Conservation (phyloP, 352 stramenopile species). For the Paralagenidium karlingii region DNA sequence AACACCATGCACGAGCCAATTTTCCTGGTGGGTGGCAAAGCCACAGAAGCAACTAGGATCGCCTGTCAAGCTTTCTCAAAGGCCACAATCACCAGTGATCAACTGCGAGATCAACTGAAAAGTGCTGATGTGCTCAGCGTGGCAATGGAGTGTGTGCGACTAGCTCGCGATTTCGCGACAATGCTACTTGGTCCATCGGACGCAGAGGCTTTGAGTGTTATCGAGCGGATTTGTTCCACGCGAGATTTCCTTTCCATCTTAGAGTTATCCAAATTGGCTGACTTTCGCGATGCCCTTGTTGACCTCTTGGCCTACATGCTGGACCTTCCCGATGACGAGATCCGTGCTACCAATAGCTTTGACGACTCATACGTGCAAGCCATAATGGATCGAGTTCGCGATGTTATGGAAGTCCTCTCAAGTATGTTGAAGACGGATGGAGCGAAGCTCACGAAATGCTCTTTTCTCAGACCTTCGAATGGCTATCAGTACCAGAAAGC, state of each 20-base stretch:
- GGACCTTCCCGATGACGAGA: slow-evolving; percentile 70
- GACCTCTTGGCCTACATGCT: slow-evolving; percentile 63
- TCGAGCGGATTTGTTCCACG: slow-evolving; percentile 50
- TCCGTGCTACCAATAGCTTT: no score
- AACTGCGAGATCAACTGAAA: slow-evolving; percentile 44
- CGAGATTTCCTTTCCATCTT: slow-evolving; percentile 40
- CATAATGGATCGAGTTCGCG: no score
- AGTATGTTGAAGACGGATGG: no score
- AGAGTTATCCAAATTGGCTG: slow-evolving; percentile 41
- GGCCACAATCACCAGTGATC: slow-evolving; percentile 24
- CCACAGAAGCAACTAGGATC: slow-evolving; percentile 46
- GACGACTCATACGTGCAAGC: no score
- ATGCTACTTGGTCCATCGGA: slow-evolving; percentile 50
- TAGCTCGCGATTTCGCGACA: slow-evolving; percentile 56
- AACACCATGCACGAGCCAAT: slow-evolving; percentile 69
- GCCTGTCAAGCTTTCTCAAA: slow-evolving; percentile 30
- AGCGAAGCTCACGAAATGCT: no score
- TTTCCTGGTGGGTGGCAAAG: slow-evolving; percentile 64
- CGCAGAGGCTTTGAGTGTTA: slow-evolving; percentile 26
- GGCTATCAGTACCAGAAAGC: no score
- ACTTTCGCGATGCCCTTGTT: slow-evolving; percentile 50
- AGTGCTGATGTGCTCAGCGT: slow-evolving; percentile 47
- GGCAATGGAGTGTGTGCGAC: slow-evolving; percentile 34
- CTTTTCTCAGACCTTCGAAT: no score
- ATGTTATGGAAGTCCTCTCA: no score